A percentile compares a stretch with the other conserved stretches of the same genome.
Evolutionary conservation across 805 yeast species (phyloP).

Genomic region (Saturnispora silvae): DNA sequence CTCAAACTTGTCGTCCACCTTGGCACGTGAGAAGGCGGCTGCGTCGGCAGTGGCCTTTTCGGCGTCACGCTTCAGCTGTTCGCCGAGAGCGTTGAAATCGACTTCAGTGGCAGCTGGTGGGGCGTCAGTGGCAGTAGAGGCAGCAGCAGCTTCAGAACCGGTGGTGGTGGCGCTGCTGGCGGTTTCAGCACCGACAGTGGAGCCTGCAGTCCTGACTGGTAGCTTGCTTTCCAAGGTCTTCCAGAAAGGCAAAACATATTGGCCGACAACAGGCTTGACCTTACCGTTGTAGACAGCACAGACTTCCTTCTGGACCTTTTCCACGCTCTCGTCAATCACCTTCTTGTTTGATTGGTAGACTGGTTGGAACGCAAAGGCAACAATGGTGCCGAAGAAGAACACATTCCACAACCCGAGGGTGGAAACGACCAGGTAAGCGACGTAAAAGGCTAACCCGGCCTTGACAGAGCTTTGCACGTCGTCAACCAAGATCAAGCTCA

Average conservation of each 20-base stretch:
- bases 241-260: too few relatives aligned
- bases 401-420: slow-evolving; percentile 66
- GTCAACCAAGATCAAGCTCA: slow-evolving; percentile 53
- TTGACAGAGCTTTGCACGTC: slow-evolving; percentile 64
- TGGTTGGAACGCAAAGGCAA: slow-evolving; percentile 66
- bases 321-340: slow-evolving; percentile 61
- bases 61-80: slow-evolving; percentile 13
- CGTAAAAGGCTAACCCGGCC: slow-evolving; percentile 57
- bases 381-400: slow-evolving; percentile 43
- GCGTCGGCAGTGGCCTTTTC: slow-evolving; percentile 6
- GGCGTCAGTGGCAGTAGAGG: slow-evolving; percentile 5
- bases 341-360: slow-evolving; percentile 64
- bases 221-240: slow-evolving; percentile 44
- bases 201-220: slow-evolving; percentile 60
- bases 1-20: slow-evolving; percentile 8
- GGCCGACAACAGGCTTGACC: slow-evolving; percentile 48
- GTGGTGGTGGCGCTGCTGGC: slow-evolving; percentile 2
- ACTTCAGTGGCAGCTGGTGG: slow-evolving; percentile 10
- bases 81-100: slow-evolving; percentile 13
- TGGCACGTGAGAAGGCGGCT: slow-evolving; percentile 10
- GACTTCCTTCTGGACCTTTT: slow-evolving; percentile 41
- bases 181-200: slow-evolving; percentile 40
- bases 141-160: not conserved
- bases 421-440: slow-evolving; percentile 62
- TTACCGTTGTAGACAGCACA: slow-evolving; percentile 49